A percentile compares a stretch with the other conserved stretches of the same genome.
Conservation (phyloP, 2,329 filamentous ascomycete species). For the Penicillium paneum region DNA sequence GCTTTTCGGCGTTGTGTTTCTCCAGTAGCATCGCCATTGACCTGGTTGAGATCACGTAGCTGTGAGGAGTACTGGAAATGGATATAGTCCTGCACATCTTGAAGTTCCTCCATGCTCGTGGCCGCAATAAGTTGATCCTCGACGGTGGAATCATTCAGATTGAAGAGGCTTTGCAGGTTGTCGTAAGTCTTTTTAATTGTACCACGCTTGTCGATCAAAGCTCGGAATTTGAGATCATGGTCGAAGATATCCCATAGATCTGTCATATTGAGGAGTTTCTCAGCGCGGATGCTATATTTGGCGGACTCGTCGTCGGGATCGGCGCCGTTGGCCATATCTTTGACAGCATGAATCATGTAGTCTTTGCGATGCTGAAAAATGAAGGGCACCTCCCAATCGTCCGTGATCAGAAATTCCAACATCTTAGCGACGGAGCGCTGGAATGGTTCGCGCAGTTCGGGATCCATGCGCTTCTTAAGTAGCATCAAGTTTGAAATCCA, state of each 20-base stretch:
- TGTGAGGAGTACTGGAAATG: conserved; percentile 88
- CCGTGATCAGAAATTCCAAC: conserved; percentile 89
- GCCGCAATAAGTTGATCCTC: conserved; percentile 78
- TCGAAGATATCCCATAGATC: conserved; percentile 96
- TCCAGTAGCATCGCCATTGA: conserved; percentile 56
- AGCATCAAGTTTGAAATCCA: conserved; percentile 92
- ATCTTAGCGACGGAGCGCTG: conserved; percentile 86
- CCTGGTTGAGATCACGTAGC: conserved; percentile 72
- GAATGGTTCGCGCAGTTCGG: conserved; percentile 76
- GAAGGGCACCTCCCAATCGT: conserved; percentile 93
- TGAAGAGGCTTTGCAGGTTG: conserved; percentile 64
- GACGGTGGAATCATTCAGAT: conserved; percentile 69
- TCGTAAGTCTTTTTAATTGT: conserved; percentile 76
- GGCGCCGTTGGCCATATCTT: conserved; percentile 59
- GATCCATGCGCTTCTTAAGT: conserved; percentile 74
- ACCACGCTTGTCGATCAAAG: conserved; percentile 86
- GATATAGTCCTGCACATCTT: conserved; percentile 93
- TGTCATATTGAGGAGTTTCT: conserved; percentile 86
- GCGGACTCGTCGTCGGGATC: conserved; percentile 65
- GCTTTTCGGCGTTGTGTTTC: conserved; percentile 76
- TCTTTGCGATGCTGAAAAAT: conserved; percentile 98
- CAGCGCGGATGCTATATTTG: conserved; percentile 70
- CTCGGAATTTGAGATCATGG: conserved; percentile 90
- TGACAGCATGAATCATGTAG: conserved; percentile 87
- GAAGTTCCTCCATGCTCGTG: conserved; percentile 87